Evolutionary conservation across 2,329 filamentous ascomycete species (phyloP).

Genomic region (Monosporascus cannonballus): DNA sequence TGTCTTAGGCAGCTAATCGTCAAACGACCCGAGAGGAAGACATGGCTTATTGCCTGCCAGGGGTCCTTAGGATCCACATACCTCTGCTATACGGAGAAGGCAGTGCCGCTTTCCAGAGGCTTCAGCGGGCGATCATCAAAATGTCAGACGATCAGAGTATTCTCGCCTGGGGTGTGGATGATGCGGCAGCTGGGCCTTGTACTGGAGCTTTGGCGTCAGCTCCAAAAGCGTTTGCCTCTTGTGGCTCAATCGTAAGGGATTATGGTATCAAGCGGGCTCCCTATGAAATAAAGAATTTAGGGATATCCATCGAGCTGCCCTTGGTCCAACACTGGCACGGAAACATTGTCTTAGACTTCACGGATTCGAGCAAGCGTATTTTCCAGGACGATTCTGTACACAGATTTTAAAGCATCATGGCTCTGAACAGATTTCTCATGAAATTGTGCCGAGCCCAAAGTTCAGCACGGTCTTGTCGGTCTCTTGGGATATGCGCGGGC

Average conservation of each 20-base stretch:
- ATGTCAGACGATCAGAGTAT: conserved; percentile 22
- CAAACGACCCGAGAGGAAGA: conserved; percentile 32
- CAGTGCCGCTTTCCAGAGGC: conserved; percentile 21
- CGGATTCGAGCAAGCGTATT: conserved; percentile 1
- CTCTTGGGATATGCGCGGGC: conserved; percentile 3
- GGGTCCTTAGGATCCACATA: conserved; percentile 38
- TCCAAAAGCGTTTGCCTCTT: conserved; percentile 9
- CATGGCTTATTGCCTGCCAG: conserved; percentile 37
- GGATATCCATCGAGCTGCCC: conserved; percentile 6
- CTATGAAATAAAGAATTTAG: conserved; percentile 13
- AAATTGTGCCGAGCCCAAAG: conserved; percentile 7
- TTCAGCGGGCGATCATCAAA: conserved; percentile 31
- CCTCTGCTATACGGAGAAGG: conserved; percentile 37
- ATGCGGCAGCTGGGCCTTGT: not conserved
- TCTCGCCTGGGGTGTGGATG: conserved; percentile 18
- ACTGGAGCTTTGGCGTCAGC: conserved; percentile 8
- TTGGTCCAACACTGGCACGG: not conserved
- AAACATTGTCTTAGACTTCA: not conserved
- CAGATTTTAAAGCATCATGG: not conserved
- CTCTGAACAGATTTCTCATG: conserved; percentile 5
- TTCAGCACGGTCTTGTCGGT: conserved; percentile 8
- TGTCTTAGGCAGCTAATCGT: conserved; percentile 32
- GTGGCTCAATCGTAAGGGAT: conserved; percentile 12
- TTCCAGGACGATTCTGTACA: conserved; percentile 1
- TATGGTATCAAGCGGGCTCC: not conserved